phyloP scores from a whole-genome alignment of 495 filamentous ascomycete species.

The Pyrenula massariospora region DNA sequence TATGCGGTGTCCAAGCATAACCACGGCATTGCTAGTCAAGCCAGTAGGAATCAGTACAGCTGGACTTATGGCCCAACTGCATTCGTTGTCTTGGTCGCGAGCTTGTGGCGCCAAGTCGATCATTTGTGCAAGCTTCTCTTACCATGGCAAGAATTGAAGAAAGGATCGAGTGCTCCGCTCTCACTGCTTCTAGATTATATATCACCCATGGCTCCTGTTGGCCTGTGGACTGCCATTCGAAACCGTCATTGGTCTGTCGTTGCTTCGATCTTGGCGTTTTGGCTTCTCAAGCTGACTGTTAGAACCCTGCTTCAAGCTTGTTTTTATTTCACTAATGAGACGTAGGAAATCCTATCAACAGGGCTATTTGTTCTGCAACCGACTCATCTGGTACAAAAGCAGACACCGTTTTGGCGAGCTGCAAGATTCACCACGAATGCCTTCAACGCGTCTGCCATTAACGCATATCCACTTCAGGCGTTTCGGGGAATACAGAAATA shows the following conservation, averaged over 20 bases:
- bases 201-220: not conserved
- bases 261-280: not conserved
- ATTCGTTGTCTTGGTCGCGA: constrained; percentile 12
- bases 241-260: not conserved
- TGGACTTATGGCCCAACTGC: constrained; percentile 23
- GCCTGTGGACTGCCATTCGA: not conserved
- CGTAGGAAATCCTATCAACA: not conserved
- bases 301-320: not conserved
- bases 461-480: too few species aligned
- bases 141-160: constrained; percentile 15
- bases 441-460: too few species aligned
- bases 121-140: constrained; percentile 14
- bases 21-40: constrained; percentile 7
- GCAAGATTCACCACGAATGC: too few species aligned
- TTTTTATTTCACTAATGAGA: not conserved
- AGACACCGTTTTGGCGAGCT: too few species aligned
- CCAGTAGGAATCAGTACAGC: constrained; percentile 10
- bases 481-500: too few species aligned
- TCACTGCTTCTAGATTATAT: not conserved
- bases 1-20: constrained; percentile 6
- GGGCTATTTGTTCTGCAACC: not conserved
- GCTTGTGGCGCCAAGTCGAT: constrained; percentile 15
- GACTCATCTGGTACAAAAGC: too few species aligned
- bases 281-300: not conserved
- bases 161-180: not conserved